These are phyloP conservation scores for Penicillium hordei DNA, from an alignment of 2,329 filamentous ascomycete genomes.

Conservation along the genomic window DNA sequence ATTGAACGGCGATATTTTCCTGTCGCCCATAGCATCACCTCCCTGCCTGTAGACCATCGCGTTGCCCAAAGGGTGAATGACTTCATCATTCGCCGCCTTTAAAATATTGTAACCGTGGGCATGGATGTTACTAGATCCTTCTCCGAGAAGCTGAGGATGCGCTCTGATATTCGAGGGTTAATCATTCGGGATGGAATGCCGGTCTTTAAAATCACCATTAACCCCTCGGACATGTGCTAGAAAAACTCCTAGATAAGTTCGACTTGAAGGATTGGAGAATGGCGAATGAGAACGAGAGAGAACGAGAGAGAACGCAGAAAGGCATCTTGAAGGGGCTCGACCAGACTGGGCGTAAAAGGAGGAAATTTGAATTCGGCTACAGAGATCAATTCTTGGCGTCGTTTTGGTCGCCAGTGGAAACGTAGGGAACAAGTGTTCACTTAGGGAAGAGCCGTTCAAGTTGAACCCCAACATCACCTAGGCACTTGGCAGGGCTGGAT, in stretches of 20 bases:
- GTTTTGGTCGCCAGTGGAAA: too few relatives aligned
- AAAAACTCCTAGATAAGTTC: neutral
- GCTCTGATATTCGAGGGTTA: neutral
- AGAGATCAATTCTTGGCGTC: too few relatives aligned
- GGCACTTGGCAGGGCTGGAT: neutral
- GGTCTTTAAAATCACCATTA: neutral
- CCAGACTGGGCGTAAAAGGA: neutral
- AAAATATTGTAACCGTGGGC: neutral
- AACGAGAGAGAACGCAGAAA: neutral
- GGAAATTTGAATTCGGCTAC: too few relatives aligned
- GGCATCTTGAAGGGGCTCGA: neutral
- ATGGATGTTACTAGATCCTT: neutral
- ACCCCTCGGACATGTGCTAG: neutral
- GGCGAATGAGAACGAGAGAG: neutral
- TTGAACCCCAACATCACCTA: neutral
- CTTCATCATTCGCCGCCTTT: neutral
- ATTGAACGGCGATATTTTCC: neutral
- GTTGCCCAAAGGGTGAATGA: neutral
- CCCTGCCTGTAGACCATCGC: neutral
- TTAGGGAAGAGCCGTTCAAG: too few relatives aligned
- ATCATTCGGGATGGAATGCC: neutral
- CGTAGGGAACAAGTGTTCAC: neutral
- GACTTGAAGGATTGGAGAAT: neutral
- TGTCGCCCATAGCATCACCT: neutral
- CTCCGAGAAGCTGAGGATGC: neutral